Base-by-base conservation (phyloP, 805 yeast species). In the Starmerella scarabaei region DNA sequence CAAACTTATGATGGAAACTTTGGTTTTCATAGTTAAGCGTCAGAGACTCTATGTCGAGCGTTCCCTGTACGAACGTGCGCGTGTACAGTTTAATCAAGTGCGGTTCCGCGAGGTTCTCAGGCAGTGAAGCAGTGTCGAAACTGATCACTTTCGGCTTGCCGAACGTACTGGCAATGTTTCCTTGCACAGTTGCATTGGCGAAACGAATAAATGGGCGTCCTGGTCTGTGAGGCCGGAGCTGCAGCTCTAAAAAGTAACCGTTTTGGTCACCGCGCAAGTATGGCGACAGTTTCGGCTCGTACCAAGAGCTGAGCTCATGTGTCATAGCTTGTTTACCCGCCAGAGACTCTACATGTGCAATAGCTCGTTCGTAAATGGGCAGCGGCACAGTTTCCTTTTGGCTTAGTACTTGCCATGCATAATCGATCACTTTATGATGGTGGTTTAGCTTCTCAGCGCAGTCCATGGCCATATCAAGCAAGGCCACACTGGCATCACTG, bases 391-490 rank as follows among this genome's bases (percentile, higher is more conserved):
- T 39, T 20, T 27, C 45, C 30, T 42, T 41, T 12, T 52, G 42
- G n/a, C 48, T 35, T 1, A 61, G 47, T 11, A 60, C 40, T 11
- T 49, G 47, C 42, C 61, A 47, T 1, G 62, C 50, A 14, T 53
- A 49, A 4, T 47, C 53, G 19, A 63, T 45, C 14, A 54, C 52
- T 9, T 54, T 51, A 2, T 49, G 36, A 40, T 52, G 14, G 39
- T 49, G 40, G 2, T 39, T 52, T 18, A 58, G 51, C 29, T 43
- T 50, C 48, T 33, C 49, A 28, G 85, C 64, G 51, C 94, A 83
- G 30, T 74, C 73, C 21, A 81, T 67, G 53, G 77, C 84, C 1
- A 77, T 63, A 48, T 73, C 74, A 29, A 83, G 64, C 15, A 88
- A 59, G n/a, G 69, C 60, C 5, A 73, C 67, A 1, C 93, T 81